phyloP scores from a whole-genome alignment of 1,284 basidiomycete species.

The Ceratobasidium sp. region DNA sequence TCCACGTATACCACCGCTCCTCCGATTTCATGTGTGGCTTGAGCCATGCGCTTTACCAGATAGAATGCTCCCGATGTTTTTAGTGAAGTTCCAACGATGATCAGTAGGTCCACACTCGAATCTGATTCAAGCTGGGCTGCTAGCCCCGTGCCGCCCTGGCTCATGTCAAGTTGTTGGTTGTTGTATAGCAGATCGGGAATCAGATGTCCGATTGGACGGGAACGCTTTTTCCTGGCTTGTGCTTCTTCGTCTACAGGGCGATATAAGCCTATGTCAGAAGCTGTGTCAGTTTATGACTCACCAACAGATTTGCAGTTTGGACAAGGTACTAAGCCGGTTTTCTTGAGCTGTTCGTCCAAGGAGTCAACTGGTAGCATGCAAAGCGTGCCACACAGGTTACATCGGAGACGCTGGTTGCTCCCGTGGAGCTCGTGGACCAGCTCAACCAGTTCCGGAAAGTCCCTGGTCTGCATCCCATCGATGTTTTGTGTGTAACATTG shows the following conservation, averaged over 20 bases:
- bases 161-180: constrained; percentile 1
- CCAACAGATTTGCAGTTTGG: neutral
- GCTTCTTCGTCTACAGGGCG: no score
- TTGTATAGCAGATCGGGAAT: constrained; percentile 7
- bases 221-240: neutral
- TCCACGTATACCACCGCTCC: neutral
- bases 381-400: neutral
- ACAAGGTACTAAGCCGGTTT: neutral
- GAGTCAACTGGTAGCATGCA: neutral
- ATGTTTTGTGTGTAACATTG: constrained; percentile 32
- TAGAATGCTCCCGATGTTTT: neutral
- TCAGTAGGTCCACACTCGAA: neutral
- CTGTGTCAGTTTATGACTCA: neutral
- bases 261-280: no score
- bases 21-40: no score
- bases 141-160: neutral
- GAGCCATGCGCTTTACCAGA: constrained; percentile 15
- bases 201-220: neutral
- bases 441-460: neutral
- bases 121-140: neutral
- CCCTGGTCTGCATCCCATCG: constrained; percentile 19
- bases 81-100: constrained; percentile 7
- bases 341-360: neutral
- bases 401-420: constrained; percentile 5
- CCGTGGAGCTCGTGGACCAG: constrained; percentile 9